Conservation (phyloP, 192 early-diverging fungal genomes). For the Haplosporangium gracile region DNA sequence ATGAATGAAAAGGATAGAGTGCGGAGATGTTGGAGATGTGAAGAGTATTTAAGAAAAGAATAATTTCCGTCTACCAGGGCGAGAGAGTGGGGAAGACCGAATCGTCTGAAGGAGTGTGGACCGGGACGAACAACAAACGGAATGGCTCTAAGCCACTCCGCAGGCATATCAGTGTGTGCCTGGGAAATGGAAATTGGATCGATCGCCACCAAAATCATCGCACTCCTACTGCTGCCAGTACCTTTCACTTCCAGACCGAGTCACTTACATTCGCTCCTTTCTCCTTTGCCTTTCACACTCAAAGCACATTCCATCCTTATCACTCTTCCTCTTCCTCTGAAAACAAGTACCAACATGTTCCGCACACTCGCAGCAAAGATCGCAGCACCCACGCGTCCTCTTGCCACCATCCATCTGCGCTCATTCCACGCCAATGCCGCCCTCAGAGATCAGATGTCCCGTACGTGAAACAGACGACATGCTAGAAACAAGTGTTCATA, state of each 20-base stretch:
- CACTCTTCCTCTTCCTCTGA: background rate
- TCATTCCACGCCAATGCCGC: conserved; percentile 48
- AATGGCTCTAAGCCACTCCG: background rate
- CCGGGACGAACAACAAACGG: background rate
- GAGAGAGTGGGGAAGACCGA: background rate
- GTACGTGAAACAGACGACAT: conserved; percentile 11
- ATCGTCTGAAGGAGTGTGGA: background rate
- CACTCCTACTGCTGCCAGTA: no score
- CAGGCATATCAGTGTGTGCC: background rate
- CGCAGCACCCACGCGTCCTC: conserved; percentile 8
- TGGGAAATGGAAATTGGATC: background rate
- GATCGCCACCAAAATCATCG: background rate
- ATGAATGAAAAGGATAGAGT: background rate
- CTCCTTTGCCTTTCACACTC: background rate
- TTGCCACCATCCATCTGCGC: background rate
- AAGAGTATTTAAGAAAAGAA: background rate
- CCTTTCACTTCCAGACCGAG: no score
- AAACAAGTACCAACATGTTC: conserved; percentile 19
- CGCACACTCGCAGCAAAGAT: conserved; percentile 38
- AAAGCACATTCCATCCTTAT: background rate
- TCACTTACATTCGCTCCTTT: background rate
- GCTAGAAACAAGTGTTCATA: no score
- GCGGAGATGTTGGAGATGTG: background rate
- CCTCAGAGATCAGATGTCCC: conserved; percentile 38
- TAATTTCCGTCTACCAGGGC: no score